Conservation (phyloP, 169 alveolate species). For the Plasmodium vinckei region DNA sequence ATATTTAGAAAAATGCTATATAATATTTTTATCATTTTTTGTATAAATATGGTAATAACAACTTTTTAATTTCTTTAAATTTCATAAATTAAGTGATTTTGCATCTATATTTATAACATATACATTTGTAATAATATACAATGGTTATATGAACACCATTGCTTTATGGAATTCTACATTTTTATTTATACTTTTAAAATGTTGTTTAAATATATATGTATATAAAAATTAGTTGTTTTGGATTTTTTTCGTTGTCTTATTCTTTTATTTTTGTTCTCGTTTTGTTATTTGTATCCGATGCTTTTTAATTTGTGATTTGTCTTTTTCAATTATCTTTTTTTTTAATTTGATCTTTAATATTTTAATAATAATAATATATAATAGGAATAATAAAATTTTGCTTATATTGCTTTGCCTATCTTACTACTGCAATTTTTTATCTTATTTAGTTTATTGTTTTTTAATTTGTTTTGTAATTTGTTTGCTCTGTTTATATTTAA, state of each 20-base stretch:
- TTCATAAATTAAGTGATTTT: background rate
- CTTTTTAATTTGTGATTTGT: slow-evolving; percentile 7
- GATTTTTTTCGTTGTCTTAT: background rate
- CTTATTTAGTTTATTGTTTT: background rate
- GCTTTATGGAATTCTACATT: too few relatives aligned
- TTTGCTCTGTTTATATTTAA: too few relatives aligned
- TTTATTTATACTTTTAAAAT: too few relatives aligned
- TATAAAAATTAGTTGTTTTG: background rate
- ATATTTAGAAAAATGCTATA: background rate
- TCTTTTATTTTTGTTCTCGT: slow-evolving; percentile 4
- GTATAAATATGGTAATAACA: background rate
- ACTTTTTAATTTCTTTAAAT: background rate
- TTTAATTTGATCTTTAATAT: slow-evolving; percentile 29
- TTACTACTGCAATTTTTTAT: background rate
- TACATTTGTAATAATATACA: too few relatives aligned
- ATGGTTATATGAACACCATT: too few relatives aligned
- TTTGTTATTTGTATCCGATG: slow-evolving; percentile 16
- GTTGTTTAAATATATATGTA: too few relatives aligned
- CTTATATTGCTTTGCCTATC: background rate
- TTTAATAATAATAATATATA: background rate
- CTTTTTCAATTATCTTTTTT: background rate
- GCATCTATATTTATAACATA: background rate
- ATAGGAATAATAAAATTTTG: slow-evolving; percentile 1
- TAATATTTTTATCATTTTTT: background rate
- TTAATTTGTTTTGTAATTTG: background rate